Base-by-base conservation (phyloP, 192 early-diverging fungal genomes). In the Backusella morwellensis region DNA sequence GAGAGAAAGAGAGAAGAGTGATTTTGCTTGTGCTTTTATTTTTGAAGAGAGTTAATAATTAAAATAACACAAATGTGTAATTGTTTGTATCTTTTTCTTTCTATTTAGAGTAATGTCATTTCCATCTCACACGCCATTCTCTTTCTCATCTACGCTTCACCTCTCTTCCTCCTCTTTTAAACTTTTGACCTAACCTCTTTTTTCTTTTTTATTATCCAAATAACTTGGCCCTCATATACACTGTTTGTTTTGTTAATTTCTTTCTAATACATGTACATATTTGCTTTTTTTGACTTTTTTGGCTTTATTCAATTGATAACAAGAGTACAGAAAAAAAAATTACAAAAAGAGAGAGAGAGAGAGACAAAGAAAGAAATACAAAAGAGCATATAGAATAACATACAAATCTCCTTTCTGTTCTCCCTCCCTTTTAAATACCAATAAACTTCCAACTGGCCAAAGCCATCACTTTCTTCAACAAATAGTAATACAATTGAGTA, bases 371-470 rank as follows among this genome's bases (percentile, higher is more conserved):
- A 6, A 19, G 7, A 68, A 4, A 68, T 32, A 32, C 32, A 32
- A 23, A 29, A 23, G 0, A 32, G 5, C 15, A 36, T 40, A 68
- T 38, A 11, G 19, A 41, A 40, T 23, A 26, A 69, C 14, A 69
- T 50, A 70, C 23, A 12, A 9, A 23, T 59, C 3, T 59, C 56
- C 23, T 23, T 70, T 70, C 42, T 35, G 9, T 11, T 11, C 32
- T 32, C 26, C 23, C 5, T 17, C 42, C 2, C 0, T 70, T 32
- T 68, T 68, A 78, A 23, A 68, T 35, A 23, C 77, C 77, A 78
- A 78, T 72, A 41, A 78, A 44, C 42, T 73, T 78, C 77, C 77
- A 78, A 15, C 71, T 68, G 6, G 35, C 40, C 9, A 73, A 67
- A 36, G 34, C 35, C 72, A 73, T 68, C 0, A 68, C 0, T n/a